Evolutionary conservation across 2,329 filamentous ascomycete species (phyloP).

Genomic region (Pseudopithomyces chartarum): DNA sequence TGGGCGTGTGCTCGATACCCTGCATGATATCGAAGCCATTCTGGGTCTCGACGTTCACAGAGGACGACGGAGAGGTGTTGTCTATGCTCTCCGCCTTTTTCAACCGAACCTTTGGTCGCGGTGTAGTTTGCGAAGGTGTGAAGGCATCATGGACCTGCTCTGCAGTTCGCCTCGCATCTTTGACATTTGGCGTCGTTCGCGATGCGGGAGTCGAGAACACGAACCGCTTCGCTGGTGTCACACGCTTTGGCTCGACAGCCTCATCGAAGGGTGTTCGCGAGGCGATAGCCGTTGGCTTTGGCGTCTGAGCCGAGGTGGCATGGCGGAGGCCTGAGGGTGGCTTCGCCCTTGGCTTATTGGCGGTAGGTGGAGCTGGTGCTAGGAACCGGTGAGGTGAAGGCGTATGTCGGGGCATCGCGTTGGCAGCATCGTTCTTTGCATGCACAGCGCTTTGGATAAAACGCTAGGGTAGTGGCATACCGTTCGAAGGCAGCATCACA

Average conservation of each 20-base stretch:
- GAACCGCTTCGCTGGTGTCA: slow-evolving; percentile 41
- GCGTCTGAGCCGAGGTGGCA: slow-evolving; percentile 19
- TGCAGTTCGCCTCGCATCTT: not conserved
- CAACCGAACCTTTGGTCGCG: slow-evolving; percentile 21
- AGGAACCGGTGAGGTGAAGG: slow-evolving; percentile 44
- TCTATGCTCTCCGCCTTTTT: slow-evolving; percentile 43
- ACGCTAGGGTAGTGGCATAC: not conserved
- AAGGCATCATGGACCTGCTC: slow-evolving; percentile 8
- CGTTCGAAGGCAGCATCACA: not conserved
- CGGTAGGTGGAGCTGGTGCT: slow-evolving; percentile 21
- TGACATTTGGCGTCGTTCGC: slow-evolving; percentile 1
- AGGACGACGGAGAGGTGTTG: slow-evolving; percentile 29
- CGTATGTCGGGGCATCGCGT: slow-evolving; percentile 31
- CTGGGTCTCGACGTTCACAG: slow-evolving; percentile 8
- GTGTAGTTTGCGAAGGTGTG: slow-evolving; percentile 12
- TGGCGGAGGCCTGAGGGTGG: slow-evolving; percentile 32
- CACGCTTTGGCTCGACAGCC: slow-evolving; percentile 15
- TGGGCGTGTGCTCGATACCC: slow-evolving; percentile 18
- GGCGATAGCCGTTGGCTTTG: not conserved
- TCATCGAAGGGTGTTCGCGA: not conserved
- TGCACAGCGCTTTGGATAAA: no score
- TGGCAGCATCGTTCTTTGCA: not conserved
- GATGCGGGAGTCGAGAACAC: slow-evolving; percentile 19
- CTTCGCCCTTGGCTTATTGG: slow-evolving; percentile 25
- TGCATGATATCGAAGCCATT: slow-evolving; percentile 12